Base-by-base conservation (phyloP, 495 filamentous ascomycete genomes). In the Talaromyces trachyspermus region DNA sequence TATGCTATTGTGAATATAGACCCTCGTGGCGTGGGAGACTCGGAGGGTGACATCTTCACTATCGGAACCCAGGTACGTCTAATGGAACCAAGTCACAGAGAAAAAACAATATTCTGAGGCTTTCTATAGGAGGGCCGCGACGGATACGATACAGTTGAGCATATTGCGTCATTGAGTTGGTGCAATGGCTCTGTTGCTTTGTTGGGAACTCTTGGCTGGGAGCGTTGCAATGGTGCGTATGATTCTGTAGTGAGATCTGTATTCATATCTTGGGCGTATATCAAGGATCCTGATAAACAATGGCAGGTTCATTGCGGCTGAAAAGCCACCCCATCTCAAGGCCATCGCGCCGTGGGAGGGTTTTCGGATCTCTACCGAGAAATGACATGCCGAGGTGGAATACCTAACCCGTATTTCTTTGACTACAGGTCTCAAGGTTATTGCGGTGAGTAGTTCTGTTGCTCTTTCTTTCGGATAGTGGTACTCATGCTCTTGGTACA, bases 1-100 rank as follows among this genome's bases (percentile, higher is more conserved):
- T 73, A 73, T 46, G 65, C 61, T 0, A 50, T 74, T 43, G 57
- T 73, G 18, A 63, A 64, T 37, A 56, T 57, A 2, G 69, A 75
- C 54, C 42, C 61, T 25, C 59, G 71, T 0, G 71, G 71, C 4
- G 25, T 53, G 0, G 55, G 52, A 0, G 46, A 69, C 32, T 65
- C 60, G 0, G 66, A 70, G 12, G 71, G 69, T 0, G 33, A 54
- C 12, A 57, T 68, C 0, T 53, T 54, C 17, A 54, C 65, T 1
- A 54, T 68, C 54, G 66, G 67, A 1, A 59, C 59, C 1, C 64
- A 70, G 46, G 68, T 71, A 46, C 63, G 40, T 32, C 29, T n/a
- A 45, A 40, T 17, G 22, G 47, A 7, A 52, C 47, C n/a, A 47
- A 53, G 24, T 29, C 43, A n/a, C 49, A 52, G n/a, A 15, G 36